A percentile compares a stretch with the other conserved stretches of the same genome.
Evolutionary conservation across 2,329 filamentous ascomycete species (phyloP).

Genomic region (Aspergillus versicolor): DNA sequence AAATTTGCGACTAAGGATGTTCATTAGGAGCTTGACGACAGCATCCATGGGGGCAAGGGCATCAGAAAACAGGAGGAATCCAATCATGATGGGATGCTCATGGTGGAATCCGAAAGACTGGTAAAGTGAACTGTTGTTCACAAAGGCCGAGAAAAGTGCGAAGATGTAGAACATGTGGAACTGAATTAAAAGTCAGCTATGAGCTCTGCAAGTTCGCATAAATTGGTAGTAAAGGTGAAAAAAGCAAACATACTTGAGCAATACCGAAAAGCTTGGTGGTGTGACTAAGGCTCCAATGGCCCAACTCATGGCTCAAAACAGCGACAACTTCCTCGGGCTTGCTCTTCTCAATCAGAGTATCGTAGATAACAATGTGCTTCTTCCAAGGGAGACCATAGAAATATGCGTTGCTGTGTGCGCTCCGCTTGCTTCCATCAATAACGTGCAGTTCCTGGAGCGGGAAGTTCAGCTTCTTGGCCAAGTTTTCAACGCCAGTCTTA

Average conservation of each 20-base stretch:
- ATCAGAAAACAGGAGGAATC: conserved; percentile 96
- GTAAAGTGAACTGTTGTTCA: conserved; percentile 92
- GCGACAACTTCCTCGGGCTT: conserved; percentile 89
- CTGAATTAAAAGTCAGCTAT: conserved; percentile 43
- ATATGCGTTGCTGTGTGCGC: conserved; percentile 86
- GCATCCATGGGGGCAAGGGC: conserved; percentile 92
- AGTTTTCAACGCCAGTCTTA: conserved; percentile 81
- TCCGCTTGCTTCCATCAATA: conserved; percentile 88
- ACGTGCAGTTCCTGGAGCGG: conserved; percentile 91
- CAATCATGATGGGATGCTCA: conserved; percentile 88
- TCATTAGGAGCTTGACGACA: conserved; percentile 93
- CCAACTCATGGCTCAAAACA: conserved; percentile 91
- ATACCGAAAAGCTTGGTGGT: conserved; percentile 89
- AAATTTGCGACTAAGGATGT: conserved; percentile 88
- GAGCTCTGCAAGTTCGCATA: neutral
- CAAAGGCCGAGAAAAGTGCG: conserved; percentile 91
- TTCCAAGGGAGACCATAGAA: conserved; percentile 99
- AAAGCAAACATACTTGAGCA: conserved; percentile 61
- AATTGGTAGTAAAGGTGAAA: neutral
- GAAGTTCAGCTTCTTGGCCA: conserved; percentile 83
- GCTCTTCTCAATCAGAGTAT: conserved; percentile 95
- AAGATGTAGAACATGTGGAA: conserved; percentile 97
- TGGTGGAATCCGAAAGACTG: conserved; percentile 83
- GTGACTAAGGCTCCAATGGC: conserved; percentile 95
- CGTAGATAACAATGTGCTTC: conserved; percentile 99